These are phyloP conservation scores for Cucurbita pepo DNA, from an alignment of 306 rosid species.

Conservation along the genomic window DNA sequence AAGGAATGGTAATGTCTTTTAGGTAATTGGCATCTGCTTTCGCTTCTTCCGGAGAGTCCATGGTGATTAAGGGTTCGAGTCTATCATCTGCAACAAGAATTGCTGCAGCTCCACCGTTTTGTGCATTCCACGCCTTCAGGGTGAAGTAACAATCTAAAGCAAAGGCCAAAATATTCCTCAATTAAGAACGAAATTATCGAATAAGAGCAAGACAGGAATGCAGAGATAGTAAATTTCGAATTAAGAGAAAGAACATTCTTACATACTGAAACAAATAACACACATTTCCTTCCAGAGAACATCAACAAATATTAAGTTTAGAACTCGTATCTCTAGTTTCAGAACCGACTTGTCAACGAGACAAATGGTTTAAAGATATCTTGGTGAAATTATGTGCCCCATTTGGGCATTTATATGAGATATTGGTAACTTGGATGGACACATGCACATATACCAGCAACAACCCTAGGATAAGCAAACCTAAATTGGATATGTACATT, in stretches of 20 bases:
- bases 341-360: neutral
- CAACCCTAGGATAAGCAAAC: neutral
- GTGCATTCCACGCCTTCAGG: constrained; percentile 94
- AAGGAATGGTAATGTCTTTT: constrained; percentile 63
- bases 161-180: neutral
- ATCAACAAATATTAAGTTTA: neutral
- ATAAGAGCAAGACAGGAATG: neutral
- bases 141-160: constrained; percentile 83
- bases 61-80: constrained; percentile 62
- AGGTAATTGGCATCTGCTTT: constrained; percentile 45
- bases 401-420: neutral
- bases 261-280: neutral
- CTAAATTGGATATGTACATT: neutral
- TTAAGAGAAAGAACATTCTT: neutral
- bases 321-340: neutral
- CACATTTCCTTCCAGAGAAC: neutral
- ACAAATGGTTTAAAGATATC: neutral
- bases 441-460: neutral
- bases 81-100: constrained; percentile 81
- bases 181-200: neutral
- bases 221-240: neutral
- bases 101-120: constrained; percentile 91
- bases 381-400: neutral
- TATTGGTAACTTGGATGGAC: neutral
- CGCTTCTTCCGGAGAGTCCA: constrained; percentile 90